These are phyloP conservation scores for Gaultheria prostrata DNA, from an alignment of 148 eudicot species.

Conservation along the genomic window DNA sequence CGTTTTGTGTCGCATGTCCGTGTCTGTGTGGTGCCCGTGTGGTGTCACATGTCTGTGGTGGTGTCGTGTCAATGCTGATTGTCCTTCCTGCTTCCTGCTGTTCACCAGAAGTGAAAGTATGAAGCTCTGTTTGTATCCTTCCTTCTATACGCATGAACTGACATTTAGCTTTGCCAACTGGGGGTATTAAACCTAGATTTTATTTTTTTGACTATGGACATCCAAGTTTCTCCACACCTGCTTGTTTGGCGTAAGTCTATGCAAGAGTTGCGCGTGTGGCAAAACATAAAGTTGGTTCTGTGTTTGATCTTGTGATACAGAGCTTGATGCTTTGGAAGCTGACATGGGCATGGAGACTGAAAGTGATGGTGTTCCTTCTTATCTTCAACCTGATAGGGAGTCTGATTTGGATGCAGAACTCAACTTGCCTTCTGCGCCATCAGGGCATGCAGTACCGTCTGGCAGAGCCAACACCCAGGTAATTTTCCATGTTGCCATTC, in stretches of 20 bases:
- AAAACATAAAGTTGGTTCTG: background rate
- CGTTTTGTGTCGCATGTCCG: too few relatives aligned
- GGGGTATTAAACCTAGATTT: background rate
- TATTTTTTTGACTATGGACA: background rate
- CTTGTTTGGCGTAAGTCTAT: background rate
- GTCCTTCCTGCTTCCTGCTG: background rate
- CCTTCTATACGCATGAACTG: background rate
- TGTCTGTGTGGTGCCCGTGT: too few relatives aligned
- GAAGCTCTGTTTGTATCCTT: background rate
- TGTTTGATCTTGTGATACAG: slow-evolving; percentile 36
- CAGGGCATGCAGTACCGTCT: slow-evolving; percentile 54
- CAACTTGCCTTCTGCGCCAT: slow-evolving; percentile 87
- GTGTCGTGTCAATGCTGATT: background rate
- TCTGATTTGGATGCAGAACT: slow-evolving; percentile 67
- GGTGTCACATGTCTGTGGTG: too few relatives aligned
- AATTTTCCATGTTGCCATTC: background rate
- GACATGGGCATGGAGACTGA: slow-evolving; percentile 86
- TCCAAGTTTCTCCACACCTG: background rate
- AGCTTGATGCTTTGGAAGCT: slow-evolving; percentile 91
- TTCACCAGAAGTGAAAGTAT: background rate
- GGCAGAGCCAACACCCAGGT: slow-evolving; percentile 76
- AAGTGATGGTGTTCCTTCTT: slow-evolving; percentile 81
- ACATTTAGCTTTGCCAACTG: background rate
- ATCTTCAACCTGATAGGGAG: slow-evolving; percentile 85
- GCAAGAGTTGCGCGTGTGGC: background rate